A percentile compares a stretch with the other conserved stretches of the same genome.
Evolutionary conservation across 345 rosid genomes (phyloP).

Genomic region (Lepidium didymum): DNA sequence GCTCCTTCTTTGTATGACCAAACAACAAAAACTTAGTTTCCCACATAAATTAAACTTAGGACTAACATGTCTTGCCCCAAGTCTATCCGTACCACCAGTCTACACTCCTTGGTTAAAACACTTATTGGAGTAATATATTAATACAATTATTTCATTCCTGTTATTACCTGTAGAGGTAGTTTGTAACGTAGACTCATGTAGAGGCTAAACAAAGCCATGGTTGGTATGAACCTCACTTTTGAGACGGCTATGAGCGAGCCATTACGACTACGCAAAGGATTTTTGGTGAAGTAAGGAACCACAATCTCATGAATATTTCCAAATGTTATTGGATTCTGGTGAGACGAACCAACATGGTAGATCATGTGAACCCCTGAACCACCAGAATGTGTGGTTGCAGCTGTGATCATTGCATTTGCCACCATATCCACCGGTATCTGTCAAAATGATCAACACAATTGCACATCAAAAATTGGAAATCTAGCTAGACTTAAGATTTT

Average conservation of each 20-base stretch:
- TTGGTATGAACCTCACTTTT: slow-evolving; percentile 7
- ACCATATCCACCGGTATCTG: slow-evolving; percentile 34
- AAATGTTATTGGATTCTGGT: slow-evolving; percentile 12
- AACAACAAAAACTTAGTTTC: no score
- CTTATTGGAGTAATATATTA: background rate
- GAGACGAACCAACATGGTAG: slow-evolving; percentile 29
- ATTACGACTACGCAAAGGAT: slow-evolving; percentile 16
- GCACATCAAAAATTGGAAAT: background rate
- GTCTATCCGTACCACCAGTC: no score
- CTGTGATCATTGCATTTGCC: slow-evolving; percentile 22
- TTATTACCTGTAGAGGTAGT: slow-evolving; percentile 24
- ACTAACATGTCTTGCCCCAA: no score
- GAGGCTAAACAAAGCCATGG: slow-evolving; percentile 14
- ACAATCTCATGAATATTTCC: slow-evolving; percentile 6
- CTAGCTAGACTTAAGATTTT: background rate
- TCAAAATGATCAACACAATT: slow-evolving; percentile 16
- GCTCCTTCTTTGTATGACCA: no score
- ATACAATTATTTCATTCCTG: background rate
- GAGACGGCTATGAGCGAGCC: slow-evolving; percentile 15
- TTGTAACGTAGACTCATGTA: slow-evolving; percentile 26
- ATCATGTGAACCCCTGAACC: slow-evolving; percentile 9
- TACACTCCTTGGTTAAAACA: no score
- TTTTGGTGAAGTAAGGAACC: slow-evolving; percentile 19
- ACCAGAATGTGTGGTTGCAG: slow-evolving; percentile 10
- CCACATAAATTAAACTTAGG: no score